Evolutionary conservation across 352 stramenopile genomes (phyloP).

Genomic region (Globisporangium middletonii): DNA sequence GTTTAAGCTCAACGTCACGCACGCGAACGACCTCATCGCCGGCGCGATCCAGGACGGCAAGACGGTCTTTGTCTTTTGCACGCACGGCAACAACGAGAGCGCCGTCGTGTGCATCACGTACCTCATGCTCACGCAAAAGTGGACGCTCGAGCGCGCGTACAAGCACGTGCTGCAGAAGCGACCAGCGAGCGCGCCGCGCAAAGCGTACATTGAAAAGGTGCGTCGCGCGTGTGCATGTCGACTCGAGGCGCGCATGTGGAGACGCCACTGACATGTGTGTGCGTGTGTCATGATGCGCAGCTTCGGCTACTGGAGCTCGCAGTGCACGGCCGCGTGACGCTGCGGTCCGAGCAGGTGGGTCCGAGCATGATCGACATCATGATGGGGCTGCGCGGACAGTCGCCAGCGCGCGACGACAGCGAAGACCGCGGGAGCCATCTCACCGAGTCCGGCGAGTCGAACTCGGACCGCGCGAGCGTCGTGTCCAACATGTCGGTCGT

Average conservation of each 20-base stretch:
- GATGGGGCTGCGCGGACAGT: conserved; percentile 46
- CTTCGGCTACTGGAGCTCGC: conserved; percentile 47
- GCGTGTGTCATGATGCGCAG: conserved; percentile 16
- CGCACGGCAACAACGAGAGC: conserved; percentile 66
- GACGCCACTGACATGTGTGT: not conserved
- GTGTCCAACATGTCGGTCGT: conserved; percentile 57
- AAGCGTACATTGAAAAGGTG: conserved; percentile 62
- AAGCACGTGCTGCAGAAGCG: conserved; percentile 54
- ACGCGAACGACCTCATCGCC: conserved; percentile 43
- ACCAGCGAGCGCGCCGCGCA: conserved; percentile 51
- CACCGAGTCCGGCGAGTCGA: conserved; percentile 35
- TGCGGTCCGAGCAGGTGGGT: conserved; percentile 50
- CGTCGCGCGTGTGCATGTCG: not conserved
- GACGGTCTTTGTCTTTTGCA: conserved; percentile 68
- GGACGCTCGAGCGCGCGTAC: conserved; percentile 57
- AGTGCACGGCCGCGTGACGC: conserved; percentile 51
- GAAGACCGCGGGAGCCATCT: conserved; percentile 40
- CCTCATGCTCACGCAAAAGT: conserved; percentile 50
- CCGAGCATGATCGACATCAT: conserved; percentile 78
- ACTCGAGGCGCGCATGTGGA: not conserved
- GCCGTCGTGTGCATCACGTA: conserved; percentile 63
- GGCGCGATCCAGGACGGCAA: conserved; percentile 28
- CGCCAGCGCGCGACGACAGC: conserved; percentile 21
- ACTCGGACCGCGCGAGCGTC: conserved; percentile 47
- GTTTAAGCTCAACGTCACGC: conserved; percentile 36